Base-by-base conservation (phyloP, 208 protist species). In the Acanthamoeba triangularis region DNA sequence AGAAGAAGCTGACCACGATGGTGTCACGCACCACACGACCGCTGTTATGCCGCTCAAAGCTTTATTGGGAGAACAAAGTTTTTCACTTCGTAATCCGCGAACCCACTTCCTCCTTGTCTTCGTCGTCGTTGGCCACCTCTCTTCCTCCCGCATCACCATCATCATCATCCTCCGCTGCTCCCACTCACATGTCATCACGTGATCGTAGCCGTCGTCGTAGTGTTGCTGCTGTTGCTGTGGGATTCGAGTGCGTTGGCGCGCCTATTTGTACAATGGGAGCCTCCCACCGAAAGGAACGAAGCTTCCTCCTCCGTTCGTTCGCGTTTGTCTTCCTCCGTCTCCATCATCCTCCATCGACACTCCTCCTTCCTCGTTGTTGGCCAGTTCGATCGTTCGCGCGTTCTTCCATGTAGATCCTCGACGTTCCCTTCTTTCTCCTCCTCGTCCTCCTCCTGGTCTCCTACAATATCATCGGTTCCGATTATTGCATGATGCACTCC, bases 401-500 rank as follows among this genome's bases (percentile, higher is more conserved):
- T 85, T 85, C 76, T 20, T 54, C 47, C 76, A 74, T 74, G 25
- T 30, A 11, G 35, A 25, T 85, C 35, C 33, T 85, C 76, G 28
- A 56, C 44, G 52, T 59, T 47, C 10, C 47, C 14, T 52, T 18
- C 30, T 3, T 84, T 7, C 74, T 44, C 74, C 4, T 84, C 72
- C 10, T 37, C 78, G 16, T 35, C 14, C 47, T 59, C 47, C 76
- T 63, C 52, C 52, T 88, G 16, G 10, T 88, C 8, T 61, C 47
- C 35, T 35, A 52, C 80, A 28, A 28, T 88, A 25, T 63, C 25
- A 20, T 61, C 52, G n/a, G 18, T 30, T 63, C 30, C n/a, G 11
- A 3, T 52, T 59, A 95, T 56, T 95, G 91, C 74, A 95, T 63
- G 30, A 87, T 37, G 82, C 91, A 95, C 33, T 84, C 91, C 91